Evolutionary conservation across 352 stramenopile species (phyloP), one percentile per base, ranked within the genome.

Genomic region (Pythium sp.): DNA sequence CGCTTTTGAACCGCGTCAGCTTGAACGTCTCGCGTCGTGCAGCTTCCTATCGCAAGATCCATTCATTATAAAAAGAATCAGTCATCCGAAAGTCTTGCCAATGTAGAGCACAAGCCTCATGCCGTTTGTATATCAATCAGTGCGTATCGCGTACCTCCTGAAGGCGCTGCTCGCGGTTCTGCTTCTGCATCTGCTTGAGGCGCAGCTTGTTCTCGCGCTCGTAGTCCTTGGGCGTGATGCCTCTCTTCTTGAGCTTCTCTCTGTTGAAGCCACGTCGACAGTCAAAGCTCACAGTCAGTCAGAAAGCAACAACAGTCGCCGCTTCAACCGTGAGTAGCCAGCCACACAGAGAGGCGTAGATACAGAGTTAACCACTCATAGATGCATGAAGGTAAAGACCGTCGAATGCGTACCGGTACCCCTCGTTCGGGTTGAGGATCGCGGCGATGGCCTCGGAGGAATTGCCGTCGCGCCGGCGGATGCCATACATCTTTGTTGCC

Each of bases 381-480:
- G 30, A 15, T n/a, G 0, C 2, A 58, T 3, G n/a, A 34, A 6
- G 11, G 15, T 55, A 0, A 18, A 66, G 55, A 2, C 1, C 1
- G 12, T 46, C 5, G 20, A 9, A 3, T 69, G 5, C 49, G 7
- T 28, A 92, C 84, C 84, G 63, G 41, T 81, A 84, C 3, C 81
- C 78, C 61, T 87, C 80, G 60, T 88, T 75, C 53, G 82, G 84
- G 68, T 90, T 75, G 32, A 91, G 71, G 51, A 91, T 77, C 46
- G 79, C 82, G 24, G 76, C 82, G 58, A 93, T 81, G 28, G 81
- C 78, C 49, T 89, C 79, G n/a, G 82, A 90, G 15, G 82, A 80
- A 72, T 91, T 93, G 63, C 77, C 80, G 61, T 91, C 81, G 60
- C 82, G 82, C 22, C 76, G 79, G 12, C 85, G 82, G 71, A 80